These are phyloP conservation scores for Naegleria lovaniensis DNA, from an alignment of 208 protist species.

Conservation along the genomic window DNA sequence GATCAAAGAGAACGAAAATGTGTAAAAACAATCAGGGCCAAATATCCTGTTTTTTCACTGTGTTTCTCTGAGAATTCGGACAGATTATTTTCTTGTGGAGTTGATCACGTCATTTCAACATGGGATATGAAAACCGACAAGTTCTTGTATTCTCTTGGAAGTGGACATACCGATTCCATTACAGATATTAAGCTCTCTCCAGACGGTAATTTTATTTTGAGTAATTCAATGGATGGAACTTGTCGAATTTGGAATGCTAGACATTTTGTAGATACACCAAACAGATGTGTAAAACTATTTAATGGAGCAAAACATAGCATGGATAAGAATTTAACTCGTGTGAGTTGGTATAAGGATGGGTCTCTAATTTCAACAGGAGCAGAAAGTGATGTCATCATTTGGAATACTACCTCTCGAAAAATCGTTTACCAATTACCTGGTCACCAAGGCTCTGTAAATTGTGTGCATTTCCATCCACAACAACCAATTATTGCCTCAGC, in stretches of 20 bases:
- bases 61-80: neutral
- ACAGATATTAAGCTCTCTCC: slow-evolving; percentile 26
- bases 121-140: slow-evolving; percentile 31
- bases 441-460: slow-evolving; percentile 36
- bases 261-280: neutral
- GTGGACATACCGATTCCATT: slow-evolving; percentile 32
- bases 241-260: slow-evolving; percentile 33
- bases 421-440: slow-evolving; percentile 35
- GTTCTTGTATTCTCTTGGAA: neutral
- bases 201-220: slow-evolving; percentile 31
- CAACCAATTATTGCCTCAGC: slow-evolving; percentile 32
- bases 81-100: slow-evolving; percentile 20
- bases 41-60: slow-evolving; percentile 29
- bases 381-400: slow-evolving; percentile 29
- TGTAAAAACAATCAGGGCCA: neutral
- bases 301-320: slow-evolving; percentile 21
- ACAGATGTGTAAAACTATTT: slow-evolving; percentile 4
- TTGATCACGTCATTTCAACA: neutral
- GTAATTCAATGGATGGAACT: slow-evolving; percentile 30
- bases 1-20: slow-evolving; percentile 32
- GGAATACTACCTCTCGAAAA: neutral
- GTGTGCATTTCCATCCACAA: slow-evolving; percentile 38
- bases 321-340: slow-evolving; percentile 34
- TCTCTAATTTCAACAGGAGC: neutral
- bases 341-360: slow-evolving; percentile 22